Percentiles rank a stretch among this genome's conserved stretches.
Conservation (phyloP, 1,284 basidiomycete genomes). For the Apiotrichum laibachii region DNA sequence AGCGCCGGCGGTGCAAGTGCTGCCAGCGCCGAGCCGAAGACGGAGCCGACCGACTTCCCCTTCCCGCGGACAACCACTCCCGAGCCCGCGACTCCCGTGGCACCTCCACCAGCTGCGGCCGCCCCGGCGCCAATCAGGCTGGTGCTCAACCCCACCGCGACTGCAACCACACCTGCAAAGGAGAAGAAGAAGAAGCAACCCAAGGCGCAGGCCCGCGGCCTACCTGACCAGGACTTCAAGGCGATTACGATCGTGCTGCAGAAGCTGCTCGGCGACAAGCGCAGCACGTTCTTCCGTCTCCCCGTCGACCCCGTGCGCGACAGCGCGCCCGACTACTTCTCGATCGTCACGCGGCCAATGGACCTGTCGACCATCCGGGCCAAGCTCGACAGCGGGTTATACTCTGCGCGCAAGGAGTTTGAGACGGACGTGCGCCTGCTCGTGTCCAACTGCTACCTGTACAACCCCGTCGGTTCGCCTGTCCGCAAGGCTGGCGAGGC, state of each 20-base stretch:
- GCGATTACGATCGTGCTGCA: slow-evolving; percentile 77
- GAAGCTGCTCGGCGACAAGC: slow-evolving; percentile 60
- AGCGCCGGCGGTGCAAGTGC: not conserved
- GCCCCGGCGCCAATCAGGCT: slow-evolving; percentile 43
- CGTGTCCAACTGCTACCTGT: slow-evolving; percentile 81
- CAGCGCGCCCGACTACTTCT: slow-evolving; percentile 81
- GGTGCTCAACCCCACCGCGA: slow-evolving; percentile 31
- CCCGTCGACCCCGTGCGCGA: slow-evolving; percentile 89
- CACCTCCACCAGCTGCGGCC: slow-evolving; percentile 52
- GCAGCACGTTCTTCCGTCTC: slow-evolving; percentile 61
- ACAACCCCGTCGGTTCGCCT: slow-evolving; percentile 71
- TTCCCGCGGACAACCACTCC: slow-evolving; percentile 20
- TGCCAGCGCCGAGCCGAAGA: not conserved
- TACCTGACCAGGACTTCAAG: slow-evolving; percentile 74
- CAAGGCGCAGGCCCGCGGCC: slow-evolving; percentile 75
- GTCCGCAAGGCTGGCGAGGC: slow-evolving; percentile 73
- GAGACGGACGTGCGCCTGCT: slow-evolving; percentile 84
- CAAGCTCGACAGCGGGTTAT: slow-evolving; percentile 78
- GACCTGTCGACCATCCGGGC: slow-evolving; percentile 85
- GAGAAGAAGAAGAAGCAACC: slow-evolving; percentile 57
- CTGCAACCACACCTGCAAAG: slow-evolving; percentile 24
- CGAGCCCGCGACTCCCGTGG: slow-evolving; percentile 52
- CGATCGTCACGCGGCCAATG: slow-evolving; percentile 89
- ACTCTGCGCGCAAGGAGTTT: slow-evolving; percentile 79
- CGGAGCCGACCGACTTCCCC: slow-evolving; percentile 23